phyloP scores from a whole-genome alignment of 768 basidiomycete species.

The Exidia glandulosa region DNA sequence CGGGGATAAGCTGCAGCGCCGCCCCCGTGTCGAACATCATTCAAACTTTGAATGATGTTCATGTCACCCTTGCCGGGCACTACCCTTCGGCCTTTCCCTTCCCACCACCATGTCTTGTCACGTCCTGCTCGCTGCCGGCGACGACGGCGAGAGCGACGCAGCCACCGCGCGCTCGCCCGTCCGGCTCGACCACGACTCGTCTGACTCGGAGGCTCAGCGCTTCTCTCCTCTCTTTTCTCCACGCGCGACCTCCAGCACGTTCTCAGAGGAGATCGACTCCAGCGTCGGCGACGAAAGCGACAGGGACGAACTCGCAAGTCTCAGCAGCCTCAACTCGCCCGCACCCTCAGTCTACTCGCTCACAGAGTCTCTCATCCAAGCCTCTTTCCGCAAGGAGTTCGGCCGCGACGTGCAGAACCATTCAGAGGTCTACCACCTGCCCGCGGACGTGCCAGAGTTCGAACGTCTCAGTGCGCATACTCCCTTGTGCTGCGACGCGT shows the following conservation, averaged over 20 bases:
- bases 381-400: background rate
- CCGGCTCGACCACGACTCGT: conserved; percentile 4
- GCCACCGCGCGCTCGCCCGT: conserved; percentile 5
- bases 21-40: conserved; percentile 1
- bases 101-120: conserved; percentile 7
- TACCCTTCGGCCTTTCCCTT: conserved; percentile 4
- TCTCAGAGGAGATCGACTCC: background rate
- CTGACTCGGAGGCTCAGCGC: background rate
- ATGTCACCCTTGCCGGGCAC: too few species aligned
- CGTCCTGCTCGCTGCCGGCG: conserved; percentile 1
- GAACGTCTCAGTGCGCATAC: conserved; percentile 47
- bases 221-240: background rate
- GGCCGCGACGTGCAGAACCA: conserved; percentile 47
- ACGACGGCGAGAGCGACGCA: background rate
- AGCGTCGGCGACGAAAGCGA: conserved; percentile 25
- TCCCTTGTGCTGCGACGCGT: background rate
- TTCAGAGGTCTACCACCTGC: conserved; percentile 51
- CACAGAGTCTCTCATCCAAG: conserved; percentile 38
- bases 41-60: too few species aligned
- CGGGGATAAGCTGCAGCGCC: background rate
- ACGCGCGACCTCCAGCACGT: background rate
- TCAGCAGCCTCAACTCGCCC: conserved; percentile 32
- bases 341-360: conserved; percentile 58
- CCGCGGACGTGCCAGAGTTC: conserved; percentile 46
- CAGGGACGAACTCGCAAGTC: conserved; percentile 30